These are phyloP conservation scores for Tolypocladium nubicola DNA, from an alignment of 2,329 filamentous ascomycete genomes.

Conservation along the genomic window DNA sequence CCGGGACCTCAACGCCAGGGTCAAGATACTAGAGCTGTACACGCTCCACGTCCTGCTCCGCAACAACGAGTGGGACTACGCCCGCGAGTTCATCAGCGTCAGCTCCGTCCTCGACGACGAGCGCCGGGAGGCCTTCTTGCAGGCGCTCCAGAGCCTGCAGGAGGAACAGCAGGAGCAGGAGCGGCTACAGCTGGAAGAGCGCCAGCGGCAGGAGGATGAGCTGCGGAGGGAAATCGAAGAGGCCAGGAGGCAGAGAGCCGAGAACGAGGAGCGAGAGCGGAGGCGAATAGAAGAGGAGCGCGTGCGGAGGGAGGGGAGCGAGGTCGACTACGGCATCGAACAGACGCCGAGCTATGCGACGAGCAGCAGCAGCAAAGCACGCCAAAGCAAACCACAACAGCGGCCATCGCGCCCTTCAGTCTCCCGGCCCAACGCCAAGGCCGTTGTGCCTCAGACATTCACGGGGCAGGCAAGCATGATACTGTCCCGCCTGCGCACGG, in stretches of 20 bases:
- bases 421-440: constrained; percentile 17
- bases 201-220: constrained; percentile 44
- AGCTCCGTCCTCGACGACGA: constrained; percentile 88
- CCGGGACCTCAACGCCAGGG: constrained; percentile 69
- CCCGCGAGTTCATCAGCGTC: constrained; percentile 77
- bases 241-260: constrained; percentile 40
- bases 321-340: constrained; percentile 62
- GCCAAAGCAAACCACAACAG: constrained; percentile 15
- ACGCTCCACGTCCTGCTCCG: constrained; percentile 88
- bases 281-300: constrained; percentile 44
- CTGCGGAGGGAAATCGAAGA: constrained; percentile 47
- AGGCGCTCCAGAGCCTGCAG: constrained; percentile 72
- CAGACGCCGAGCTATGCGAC: constrained; percentile 27
- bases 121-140: constrained; percentile 75
- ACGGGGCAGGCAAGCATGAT: constrained; percentile 40
- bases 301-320: constrained; percentile 38
- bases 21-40: constrained; percentile 92
- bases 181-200: constrained; percentile 50
- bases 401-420: constrained; percentile 13
- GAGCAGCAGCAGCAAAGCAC: constrained; percentile 22
- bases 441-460: constrained; percentile 23
- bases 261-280: constrained; percentile 47
- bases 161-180: constrained; percentile 74
- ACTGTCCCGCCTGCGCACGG: constrained; percentile 37
- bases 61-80: constrained; percentile 95